These are phyloP conservation scores for Monosporozyma servazzii DNA, from an alignment of 805 yeast species.

Conservation along the genomic window DNA sequence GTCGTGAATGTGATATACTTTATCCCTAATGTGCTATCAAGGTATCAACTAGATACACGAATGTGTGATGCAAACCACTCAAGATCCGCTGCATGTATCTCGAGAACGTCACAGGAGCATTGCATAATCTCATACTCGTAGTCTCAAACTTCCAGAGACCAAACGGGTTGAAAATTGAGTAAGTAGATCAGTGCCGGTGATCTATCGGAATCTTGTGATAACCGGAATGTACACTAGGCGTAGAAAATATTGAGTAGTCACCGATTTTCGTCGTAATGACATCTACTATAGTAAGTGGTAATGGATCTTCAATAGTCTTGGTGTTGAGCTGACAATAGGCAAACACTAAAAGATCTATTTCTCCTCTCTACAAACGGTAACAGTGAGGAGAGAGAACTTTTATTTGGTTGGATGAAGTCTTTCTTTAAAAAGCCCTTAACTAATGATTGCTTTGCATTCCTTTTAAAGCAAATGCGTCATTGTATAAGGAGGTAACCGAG, in stretches of 20 bases:
- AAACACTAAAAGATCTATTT: slow-evolving; percentile 9
- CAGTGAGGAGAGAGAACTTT: slow-evolving; percentile 10
- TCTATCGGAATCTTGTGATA: slow-evolving; percentile 10
- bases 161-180: too few species aligned
- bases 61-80: too few species aligned
- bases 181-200: background rate
- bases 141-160: too few species aligned
- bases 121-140: too few species aligned
- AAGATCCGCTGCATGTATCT: too few species aligned
- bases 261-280: slow-evolving; percentile 3
- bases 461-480: slow-evolving; percentile 7
- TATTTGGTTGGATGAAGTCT: slow-evolving; percentile 5
- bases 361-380: slow-evolving; percentile 11
- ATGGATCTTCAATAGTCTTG: slow-evolving; percentile 6
- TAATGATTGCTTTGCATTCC: slow-evolving; percentile 1
- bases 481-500: slow-evolving; percentile 9
- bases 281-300: slow-evolving; percentile 7
- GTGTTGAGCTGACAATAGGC: slow-evolving; percentile 8
- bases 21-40: too few species aligned
- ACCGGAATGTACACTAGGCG: slow-evolving; percentile 7
- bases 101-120: too few species aligned
- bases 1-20: too few species aligned
- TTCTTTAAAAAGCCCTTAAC: slow-evolving; percentile 4
- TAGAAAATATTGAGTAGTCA: slow-evolving; percentile 3
- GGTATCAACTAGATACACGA: too few species aligned